Evolutionary conservation across 495 filamentous ascomycete species (phyloP), one percentile per base, ranked within the genome.

Genomic region (Lasiosphaeria miniovina): DNA sequence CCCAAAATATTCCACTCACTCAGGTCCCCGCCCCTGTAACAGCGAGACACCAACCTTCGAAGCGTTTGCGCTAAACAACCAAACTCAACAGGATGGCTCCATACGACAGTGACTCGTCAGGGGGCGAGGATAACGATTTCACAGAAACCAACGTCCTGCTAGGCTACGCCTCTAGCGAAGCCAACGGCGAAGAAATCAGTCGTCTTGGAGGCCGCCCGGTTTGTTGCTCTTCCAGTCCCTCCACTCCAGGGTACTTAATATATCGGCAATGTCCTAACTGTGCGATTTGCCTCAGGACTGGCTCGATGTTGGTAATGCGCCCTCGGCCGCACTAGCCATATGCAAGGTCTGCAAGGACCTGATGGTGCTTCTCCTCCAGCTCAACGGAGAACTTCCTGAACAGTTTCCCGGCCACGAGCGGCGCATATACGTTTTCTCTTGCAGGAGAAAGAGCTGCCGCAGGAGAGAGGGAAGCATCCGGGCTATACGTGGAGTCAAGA

Each of bases 361-460:
- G 45, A 92, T 97, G 87, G 80, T 85, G 0, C 80, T 97, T 4
- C 83, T 98, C 11, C 82, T 99, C 46, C 91, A 98, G 72, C 80
- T 99, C 48, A 90, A 99, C 74, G 93, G 86, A 65, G 92, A 96
- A 61, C 79, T 99, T 41, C 92, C 90, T 17, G 88, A 95, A 41
- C 79, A 83, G 40, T 96, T 95, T 69, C 89, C 90, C 17, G 85
- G 84, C 32, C 88, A 98, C 69, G 91, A 97, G 68, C 77, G 94
- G 55, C 82, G 93, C 49, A 68, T 98, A 43, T 97, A 96, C 66
- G 75, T 98, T 10, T 92, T 92, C 67, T 80, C 80, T 45, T 99
- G 94, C 70, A 81, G 82, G 55, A 78, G 84, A 55, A 93, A 90
- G 70, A 77, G 85, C 24, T 99, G 94, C 70, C 84, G 90, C 69